A percentile compares a stretch with the other conserved stretches of the same genome.
These are phyloP conservation scores for Neoboletus subvelutipes DNA, from an alignment of 768 basidiomycete species.

Conservation along the genomic window DNA sequence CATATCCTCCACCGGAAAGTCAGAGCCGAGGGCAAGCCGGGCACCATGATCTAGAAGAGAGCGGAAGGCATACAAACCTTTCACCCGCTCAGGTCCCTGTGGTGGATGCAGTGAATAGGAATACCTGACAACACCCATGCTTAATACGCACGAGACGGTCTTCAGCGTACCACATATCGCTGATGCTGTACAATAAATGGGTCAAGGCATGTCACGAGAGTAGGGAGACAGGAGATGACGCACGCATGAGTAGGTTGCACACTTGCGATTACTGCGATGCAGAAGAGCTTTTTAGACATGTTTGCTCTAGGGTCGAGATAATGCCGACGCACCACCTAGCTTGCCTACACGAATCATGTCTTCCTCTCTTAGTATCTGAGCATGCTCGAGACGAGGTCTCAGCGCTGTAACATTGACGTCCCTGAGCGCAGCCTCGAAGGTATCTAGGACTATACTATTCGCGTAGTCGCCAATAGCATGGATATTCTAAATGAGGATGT, in stretches of 20 bases:
- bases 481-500: constrained; percentile 57
- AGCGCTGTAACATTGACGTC: constrained; percentile 60
- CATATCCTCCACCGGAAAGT: constrained; percentile 86
- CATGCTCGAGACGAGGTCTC: constrained; percentile 86
- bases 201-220: background rate
- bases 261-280: constrained; percentile 73
- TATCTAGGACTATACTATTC: constrained; percentile 79
- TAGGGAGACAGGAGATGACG: constrained; percentile 22
- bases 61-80: constrained; percentile 85
- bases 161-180: constrained; percentile 91
- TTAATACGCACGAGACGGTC: constrained; percentile 60
- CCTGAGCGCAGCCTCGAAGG: constrained; percentile 69
- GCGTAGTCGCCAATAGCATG: constrained; percentile 88
- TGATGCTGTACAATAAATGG: constrained; percentile 45
- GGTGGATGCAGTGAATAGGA: background rate
- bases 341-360: constrained; percentile 78
- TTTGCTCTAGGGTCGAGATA: background rate
- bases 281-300: background rate
- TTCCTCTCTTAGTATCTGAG: constrained; percentile 75
- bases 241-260: constrained; percentile 89
- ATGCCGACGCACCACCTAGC: constrained; percentile 61
- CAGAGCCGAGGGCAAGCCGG: constrained; percentile 77
- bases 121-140: background rate
- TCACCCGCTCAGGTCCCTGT: constrained; percentile 81
- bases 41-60: constrained; percentile 64